A percentile compares a stretch with the other conserved stretches of the same genome.
Evolutionary conservation across 768 basidiomycete genomes (phyloP).

Genomic region (Rhodotorula taiwanensis): DNA sequence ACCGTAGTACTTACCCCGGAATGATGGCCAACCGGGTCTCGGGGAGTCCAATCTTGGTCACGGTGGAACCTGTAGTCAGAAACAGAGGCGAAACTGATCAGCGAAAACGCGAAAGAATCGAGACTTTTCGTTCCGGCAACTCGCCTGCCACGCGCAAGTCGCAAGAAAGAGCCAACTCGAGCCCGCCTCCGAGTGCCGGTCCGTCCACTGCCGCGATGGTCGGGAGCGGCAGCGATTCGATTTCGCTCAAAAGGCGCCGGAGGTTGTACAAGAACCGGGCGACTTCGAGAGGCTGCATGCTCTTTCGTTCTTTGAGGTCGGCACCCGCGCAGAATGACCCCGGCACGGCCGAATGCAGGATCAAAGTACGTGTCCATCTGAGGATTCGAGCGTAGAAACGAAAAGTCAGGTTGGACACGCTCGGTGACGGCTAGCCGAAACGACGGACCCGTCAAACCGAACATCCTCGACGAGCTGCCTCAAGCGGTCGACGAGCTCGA

Average conservation of each 20-base stretch:
- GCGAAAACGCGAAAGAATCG: background rate
- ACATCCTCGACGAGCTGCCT: constrained; percentile 22
- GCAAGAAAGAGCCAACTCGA: constrained; percentile 79
- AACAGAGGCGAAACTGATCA: too few relatives aligned
- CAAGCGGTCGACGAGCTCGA: constrained; percentile 56
- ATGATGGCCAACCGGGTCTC: constrained; percentile 74
- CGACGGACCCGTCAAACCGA: constrained; percentile 25
- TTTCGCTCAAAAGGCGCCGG: constrained; percentile 60
- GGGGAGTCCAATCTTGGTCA: constrained; percentile 80
- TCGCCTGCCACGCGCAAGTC: constrained; percentile 83
- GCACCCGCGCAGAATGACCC: constrained; percentile 86
- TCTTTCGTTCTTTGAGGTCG: constrained; percentile 75
- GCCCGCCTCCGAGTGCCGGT: constrained; percentile 84
- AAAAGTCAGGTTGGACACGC: background rate
- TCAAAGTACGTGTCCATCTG: constrained; percentile 64
- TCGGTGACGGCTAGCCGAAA: background rate
- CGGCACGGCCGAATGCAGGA: constrained; percentile 70
- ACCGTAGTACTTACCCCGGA: constrained; percentile 51
- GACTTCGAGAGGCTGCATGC: constrained; percentile 69
- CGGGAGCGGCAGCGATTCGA: constrained; percentile 79
- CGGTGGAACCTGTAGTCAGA: constrained; percentile 46
- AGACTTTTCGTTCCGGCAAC: too few relatives aligned
- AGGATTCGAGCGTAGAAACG: background rate
- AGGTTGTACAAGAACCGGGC: constrained; percentile 69
- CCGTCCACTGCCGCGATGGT: constrained; percentile 85